Evolutionary conservation across 2,329 filamentous ascomycete species (phyloP).

Genomic region (Alternaria infectoria): DNA sequence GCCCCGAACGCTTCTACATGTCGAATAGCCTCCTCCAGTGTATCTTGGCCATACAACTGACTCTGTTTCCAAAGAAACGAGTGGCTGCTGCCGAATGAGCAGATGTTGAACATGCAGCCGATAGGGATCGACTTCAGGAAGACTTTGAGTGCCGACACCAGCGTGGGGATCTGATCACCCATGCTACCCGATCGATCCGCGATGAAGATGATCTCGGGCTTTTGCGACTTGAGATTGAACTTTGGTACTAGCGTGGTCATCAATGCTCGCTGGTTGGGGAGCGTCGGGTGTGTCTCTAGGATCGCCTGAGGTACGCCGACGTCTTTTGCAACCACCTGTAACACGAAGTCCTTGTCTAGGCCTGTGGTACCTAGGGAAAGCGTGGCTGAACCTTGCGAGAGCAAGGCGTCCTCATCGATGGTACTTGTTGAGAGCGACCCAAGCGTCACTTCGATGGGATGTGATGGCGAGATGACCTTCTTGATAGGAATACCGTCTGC

Average conservation of each 20-base stretch:
- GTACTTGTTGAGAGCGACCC: constrained; percentile 3
- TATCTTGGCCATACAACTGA: neutral
- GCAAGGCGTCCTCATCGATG: neutral
- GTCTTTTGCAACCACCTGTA: constrained; percentile 9
- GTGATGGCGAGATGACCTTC: constrained; percentile 8
- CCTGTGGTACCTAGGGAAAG: neutral
- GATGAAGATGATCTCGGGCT: constrained; percentile 8
- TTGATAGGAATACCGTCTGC: neutral
- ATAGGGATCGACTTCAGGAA: constrained; percentile 11
- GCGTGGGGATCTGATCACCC: neutral
- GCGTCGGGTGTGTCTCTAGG: neutral
- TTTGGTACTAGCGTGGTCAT: constrained; percentile 9
- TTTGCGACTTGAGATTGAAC: constrained; percentile 10
- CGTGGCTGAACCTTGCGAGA: neutral
- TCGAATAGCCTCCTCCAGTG: neutral
- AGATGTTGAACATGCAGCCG: constrained; percentile 12
- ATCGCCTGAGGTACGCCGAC: constrained; percentile 7
- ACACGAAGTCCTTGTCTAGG: constrained; percentile 3
- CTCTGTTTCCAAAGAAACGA: constrained; percentile 3
- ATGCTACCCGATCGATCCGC: constrained; percentile 12
- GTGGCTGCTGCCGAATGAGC: neutral
- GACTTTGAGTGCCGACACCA: constrained; percentile 3
- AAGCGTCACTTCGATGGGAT: constrained; percentile 8
- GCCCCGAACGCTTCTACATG: constrained; percentile 1
- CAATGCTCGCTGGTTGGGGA: constrained; percentile 5